A percentile compares a stretch with the other conserved stretches of the same genome.
phyloP scores from a whole-genome alignment of 2,329 filamentous ascomycete genomes.

The Pezicula rhizophila region DNA sequence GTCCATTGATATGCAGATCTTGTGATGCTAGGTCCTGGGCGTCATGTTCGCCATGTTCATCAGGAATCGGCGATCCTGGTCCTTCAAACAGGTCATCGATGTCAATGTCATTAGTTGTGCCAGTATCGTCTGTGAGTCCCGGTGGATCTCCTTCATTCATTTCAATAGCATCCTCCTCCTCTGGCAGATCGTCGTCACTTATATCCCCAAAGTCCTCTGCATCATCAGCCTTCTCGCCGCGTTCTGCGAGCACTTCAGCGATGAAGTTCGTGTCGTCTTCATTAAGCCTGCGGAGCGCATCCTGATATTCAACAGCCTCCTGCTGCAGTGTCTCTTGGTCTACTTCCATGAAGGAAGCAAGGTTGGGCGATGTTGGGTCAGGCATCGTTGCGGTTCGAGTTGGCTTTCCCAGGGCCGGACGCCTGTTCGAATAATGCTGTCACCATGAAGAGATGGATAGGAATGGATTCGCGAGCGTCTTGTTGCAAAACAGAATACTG shows the following conservation, averaged over 20 bases:
- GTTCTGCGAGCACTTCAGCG: conserved; percentile 33
- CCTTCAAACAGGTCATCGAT: conserved; percentile 64
- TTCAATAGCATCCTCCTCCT: conserved; percentile 55
- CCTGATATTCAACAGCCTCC: background rate
- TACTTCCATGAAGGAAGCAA: background rate
- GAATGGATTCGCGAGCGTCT: background rate
- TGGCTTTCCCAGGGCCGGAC: conserved; percentile 4
- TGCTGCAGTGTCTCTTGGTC: background rate
- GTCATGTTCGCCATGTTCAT: conserved; percentile 17
- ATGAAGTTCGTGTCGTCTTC: background rate
- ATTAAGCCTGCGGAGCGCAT: background rate
- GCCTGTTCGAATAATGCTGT: conserved; percentile 2
- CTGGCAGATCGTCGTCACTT: conserved; percentile 82
- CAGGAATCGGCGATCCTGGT: conserved; percentile 21
- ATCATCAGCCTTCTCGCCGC: conserved; percentile 80
- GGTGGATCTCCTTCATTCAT: conserved; percentile 18
- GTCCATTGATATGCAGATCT: conserved; percentile 9
- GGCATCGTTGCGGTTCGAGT: conserved; percentile 12
- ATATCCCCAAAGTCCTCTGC: conserved; percentile 89
- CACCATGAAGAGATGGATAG: conserved; percentile 1
- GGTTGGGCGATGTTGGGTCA: conserved; percentile 2
- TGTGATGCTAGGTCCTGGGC: background rate
- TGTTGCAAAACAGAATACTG: background rate
- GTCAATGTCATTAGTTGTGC: conserved; percentile 44
- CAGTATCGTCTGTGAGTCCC: conserved; percentile 47